Evolutionary conservation across 768 basidiomycete genomes (phyloP), one percentile per base, ranked within the genome.

Genomic region (Rhodotorula paludigena): DNA sequence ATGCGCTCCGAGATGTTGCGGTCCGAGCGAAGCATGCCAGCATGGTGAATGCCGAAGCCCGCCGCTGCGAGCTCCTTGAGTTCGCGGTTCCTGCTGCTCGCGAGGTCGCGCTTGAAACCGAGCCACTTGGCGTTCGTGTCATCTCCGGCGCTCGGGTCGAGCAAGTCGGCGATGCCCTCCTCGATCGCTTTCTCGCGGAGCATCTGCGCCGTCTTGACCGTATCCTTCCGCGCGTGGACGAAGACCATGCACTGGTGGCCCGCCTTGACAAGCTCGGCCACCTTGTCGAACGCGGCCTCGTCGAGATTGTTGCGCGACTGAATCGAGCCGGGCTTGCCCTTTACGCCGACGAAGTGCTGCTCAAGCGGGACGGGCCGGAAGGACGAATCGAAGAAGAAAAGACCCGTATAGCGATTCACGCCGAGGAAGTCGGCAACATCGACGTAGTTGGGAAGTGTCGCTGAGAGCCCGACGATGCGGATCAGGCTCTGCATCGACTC

Each of bases 231-330:
- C 21, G 96, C 91, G 78, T 99, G 96, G 15, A 99, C 96, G 75
- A 99, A 99, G 1, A 99, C 93, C 93, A 99, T 98, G 67, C 96
- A 92, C 78, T 98, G 96, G 79, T 99, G 96, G 5, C 93, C 96
- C 73, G 86, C 84, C n/a, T 80, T 82, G 36, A 98, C 89, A 11
- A 98, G 81, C 41, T 89, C 88, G 6, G 87, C 84, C 28, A 98
- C 80, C 71, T 94, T 97, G 73, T 93, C 83, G 73, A 88, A 98
- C 2, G 89, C 87, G 33, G 91, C 90, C 33, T 81, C 81, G 78
- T 99, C 96, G 58, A 98, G 82, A 74, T 93, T 94, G 75, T 85
- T 88, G 72, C 85, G 86, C n/a, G 87, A 86, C 32, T 82, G 82
- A 2, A 79, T 73, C 72, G 88, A 89, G 57, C 87, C 85, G 0